These are phyloP conservation scores for Lentinula edodes DNA, from an alignment of 768 basidiomycete genomes.

Conservation along the genomic window DNA sequence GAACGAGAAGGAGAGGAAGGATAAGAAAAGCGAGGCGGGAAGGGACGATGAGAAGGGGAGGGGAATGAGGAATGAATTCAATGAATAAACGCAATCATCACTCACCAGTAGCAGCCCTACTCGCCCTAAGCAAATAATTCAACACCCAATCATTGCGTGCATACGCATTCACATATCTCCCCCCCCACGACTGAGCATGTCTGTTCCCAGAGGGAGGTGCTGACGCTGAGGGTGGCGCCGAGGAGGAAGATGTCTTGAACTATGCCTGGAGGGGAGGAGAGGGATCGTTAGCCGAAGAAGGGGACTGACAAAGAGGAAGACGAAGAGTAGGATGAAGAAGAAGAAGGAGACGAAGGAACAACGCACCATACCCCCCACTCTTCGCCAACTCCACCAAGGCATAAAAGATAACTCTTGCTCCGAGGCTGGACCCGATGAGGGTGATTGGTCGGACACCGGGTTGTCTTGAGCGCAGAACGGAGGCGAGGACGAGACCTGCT, in stretches of 20 bases:
- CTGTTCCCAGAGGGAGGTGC: conserved; percentile 72
- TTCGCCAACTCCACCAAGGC: conserved; percentile 87
- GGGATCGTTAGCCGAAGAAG: too few relatives aligned
- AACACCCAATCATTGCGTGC: conserved; percentile 95
- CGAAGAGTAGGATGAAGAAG: too few relatives aligned
- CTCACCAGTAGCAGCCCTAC: too few relatives aligned
- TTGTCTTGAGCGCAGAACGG: conserved; percentile 81
- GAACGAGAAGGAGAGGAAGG: too few relatives aligned
- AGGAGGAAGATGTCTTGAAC: conserved; percentile 96
- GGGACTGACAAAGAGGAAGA: too few relatives aligned
- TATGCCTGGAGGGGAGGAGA: too few relatives aligned
- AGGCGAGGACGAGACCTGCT: conserved; percentile 91
- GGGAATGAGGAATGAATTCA: too few relatives aligned
- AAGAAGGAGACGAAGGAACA: too few relatives aligned
- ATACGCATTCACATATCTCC: conserved; percentile 86
- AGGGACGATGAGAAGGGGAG: too few relatives aligned
- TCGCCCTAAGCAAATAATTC: conserved; percentile 95
- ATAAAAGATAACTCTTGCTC: conserved; percentile 94
- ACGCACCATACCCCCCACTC: conserved; percentile 81
- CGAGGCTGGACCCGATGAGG: conserved; percentile 94
- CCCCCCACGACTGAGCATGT: conserved; percentile 82
- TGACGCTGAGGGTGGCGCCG: conserved; percentile 86
- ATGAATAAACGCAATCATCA: too few relatives aligned
- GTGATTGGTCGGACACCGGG: conserved; percentile 96
- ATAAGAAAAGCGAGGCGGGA: too few relatives aligned